Percentiles rank a stretch among this genome's conserved stretches.
Evolutionary conservation across 2,329 filamentous ascomycete genomes (phyloP).

Genomic region (Botrytis elliptica): DNA sequence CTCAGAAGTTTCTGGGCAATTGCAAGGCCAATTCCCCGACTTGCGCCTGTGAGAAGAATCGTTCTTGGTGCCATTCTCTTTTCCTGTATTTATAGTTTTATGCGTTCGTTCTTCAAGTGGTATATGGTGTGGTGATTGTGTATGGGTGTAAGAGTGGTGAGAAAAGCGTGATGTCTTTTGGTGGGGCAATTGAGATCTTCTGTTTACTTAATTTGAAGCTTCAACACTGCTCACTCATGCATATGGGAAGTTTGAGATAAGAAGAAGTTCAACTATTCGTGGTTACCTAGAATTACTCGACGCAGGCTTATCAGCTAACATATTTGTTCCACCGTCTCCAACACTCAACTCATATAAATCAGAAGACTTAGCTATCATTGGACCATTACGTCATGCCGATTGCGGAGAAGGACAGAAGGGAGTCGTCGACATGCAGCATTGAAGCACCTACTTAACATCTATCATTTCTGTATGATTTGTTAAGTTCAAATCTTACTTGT

Average conservation of each 20-base stretch:
- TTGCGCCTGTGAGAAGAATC: slow-evolving; percentile 67
- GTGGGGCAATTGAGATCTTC: slow-evolving; percentile 6
- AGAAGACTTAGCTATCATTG: neutral
- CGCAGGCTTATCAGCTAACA: neutral
- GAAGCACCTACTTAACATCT: neutral
- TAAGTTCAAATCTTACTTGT: neutral
- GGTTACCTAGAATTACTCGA: too few species aligned
- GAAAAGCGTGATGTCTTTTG: slow-evolving; percentile 4
- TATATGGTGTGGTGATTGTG: neutral
- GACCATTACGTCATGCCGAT: slow-evolving; percentile 1
- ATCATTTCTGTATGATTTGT: neutral
- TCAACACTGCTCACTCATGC: neutral
- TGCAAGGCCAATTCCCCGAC: slow-evolving; percentile 61
- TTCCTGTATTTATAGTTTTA: neutral
- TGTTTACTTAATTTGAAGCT: neutral
- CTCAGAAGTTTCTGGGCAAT: slow-evolving; percentile 52
- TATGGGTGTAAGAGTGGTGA: neutral
- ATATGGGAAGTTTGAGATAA: neutral
- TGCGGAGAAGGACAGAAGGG: neutral
- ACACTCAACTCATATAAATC: neutral
- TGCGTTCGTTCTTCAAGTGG: neutral
- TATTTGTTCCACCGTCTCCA: neutral
- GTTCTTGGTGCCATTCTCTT: slow-evolving; percentile 57
- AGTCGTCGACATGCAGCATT: neutral
- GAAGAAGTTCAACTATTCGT: neutral